Base-by-base conservation (phyloP, 257 asterid genomes). In the Leonotis leonurus region DNA sequence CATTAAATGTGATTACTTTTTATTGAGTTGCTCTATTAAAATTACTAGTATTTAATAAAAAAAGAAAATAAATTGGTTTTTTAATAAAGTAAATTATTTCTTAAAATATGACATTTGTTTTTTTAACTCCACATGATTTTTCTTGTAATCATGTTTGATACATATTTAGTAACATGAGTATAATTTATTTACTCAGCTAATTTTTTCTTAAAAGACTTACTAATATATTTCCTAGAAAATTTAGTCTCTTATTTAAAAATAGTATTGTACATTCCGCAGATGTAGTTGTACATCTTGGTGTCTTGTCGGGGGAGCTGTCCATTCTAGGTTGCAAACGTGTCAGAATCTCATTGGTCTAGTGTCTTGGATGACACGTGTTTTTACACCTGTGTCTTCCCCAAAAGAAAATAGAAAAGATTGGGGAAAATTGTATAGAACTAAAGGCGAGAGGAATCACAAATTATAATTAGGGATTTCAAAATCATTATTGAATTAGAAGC, bases 301-400 rank as follows among this genome's bases (percentile, higher is more conserved):
- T 26, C 2, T 6, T 14, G 17, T 40, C 25, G 17, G 29, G 35
- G 37, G 36, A 3, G 13, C 41, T 43, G 22, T 22, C 49, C 24
- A 45, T 45, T 8, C 0, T 27, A 30, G 6, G n/a, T n/a, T 49
- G 64, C 55, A 60, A 4, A 0, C 75, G 75, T 74, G 75, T 62
- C 73, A 27, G 16, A 29, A 52, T 2, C 50, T 48, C 8, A 74
- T 64, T 74, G 79, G 79, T 17, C n/a, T n/a, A 9, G 33, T 1
- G 24, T 4, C 13, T 8, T 27, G 3, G 26, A 46, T 11, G 40
- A 54, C 67, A 63, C 74, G 58, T 50, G 32, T 30, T 1, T n/a
- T 20, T 51, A 21, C 44, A 16, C 24, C 26, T 10, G 17, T 22
- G 8, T 27, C 55, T 21, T 37, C 22, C 22, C 30, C 37, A 11